Percentiles rank a stretch among this genome's conserved stretches.
These are phyloP conservation scores for Coemansia sp. DNA, from an alignment of 192 early-diverging fungal species.

Conservation along the genomic window DNA sequence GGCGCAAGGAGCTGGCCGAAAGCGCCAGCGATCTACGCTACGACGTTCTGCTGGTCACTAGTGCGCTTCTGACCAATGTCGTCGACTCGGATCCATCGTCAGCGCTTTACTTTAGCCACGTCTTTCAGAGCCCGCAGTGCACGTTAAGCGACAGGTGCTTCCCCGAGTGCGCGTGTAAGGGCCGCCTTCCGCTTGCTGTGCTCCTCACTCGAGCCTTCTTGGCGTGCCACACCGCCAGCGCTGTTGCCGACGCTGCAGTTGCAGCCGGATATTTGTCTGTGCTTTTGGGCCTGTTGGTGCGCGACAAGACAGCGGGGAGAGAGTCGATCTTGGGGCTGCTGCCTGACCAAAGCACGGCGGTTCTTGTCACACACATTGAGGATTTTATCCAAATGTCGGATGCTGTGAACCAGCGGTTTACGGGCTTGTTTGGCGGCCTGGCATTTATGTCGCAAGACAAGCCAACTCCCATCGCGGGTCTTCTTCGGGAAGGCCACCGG, in stretches of 20 bases:
- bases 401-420: conserved; percentile 27
- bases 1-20: conserved; percentile 11
- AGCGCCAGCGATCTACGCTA: conserved; percentile 33
- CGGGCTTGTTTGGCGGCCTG: conserved; percentile 24
- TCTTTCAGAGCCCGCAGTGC: conserved; percentile 34
- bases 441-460: conserved; percentile 1
- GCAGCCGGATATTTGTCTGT: conserved; percentile 46
- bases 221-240: conserved; percentile 11
- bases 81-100: conserved; percentile 45
- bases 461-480: not conserved
- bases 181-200: conserved; percentile 15
- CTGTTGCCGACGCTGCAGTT: conserved; percentile 26
- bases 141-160: conserved; percentile 20
- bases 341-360: conserved; percentile 14
- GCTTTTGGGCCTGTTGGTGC: conserved; percentile 38
- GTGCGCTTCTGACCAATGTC: conserved; percentile 41
- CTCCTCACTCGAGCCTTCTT: conserved; percentile 34
- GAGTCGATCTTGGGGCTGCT: conserved; percentile 17
- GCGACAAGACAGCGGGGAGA: conserved; percentile 5
- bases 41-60: conserved; percentile 40
- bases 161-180: conserved; percentile 25
- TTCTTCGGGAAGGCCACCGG: not conserved
- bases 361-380: conserved; percentile 26
- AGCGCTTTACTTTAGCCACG: conserved; percentile 24
- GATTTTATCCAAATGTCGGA: conserved; percentile 38